phyloP scores from a whole-genome alignment of 164 flowering plant species.

The Piper betle region DNA sequence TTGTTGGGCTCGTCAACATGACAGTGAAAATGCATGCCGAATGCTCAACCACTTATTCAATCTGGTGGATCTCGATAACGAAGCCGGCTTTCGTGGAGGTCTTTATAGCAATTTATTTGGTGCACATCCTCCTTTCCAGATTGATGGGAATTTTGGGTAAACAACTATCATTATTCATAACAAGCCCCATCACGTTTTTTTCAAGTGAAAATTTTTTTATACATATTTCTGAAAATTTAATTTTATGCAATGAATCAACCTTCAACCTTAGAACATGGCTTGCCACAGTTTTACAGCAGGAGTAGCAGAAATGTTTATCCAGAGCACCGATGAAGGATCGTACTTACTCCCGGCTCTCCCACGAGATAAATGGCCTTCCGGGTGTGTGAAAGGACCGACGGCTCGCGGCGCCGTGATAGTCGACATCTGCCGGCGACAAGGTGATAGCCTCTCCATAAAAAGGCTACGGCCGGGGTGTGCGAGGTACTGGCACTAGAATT shows the following conservation, averaged over 20 bases:
- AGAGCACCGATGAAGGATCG: constrained; percentile 67
- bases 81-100: constrained; percentile 62
- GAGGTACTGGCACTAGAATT: too few species aligned
- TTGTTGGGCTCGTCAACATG: constrained; percentile 75
- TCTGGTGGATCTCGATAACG: constrained; percentile 69
- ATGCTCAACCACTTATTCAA: constrained; percentile 71
- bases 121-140: constrained; percentile 91
- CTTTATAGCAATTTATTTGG: constrained; percentile 85
- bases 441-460: too few species aligned
- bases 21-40: constrained; percentile 63
- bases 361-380: constrained; percentile 63
- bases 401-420: constrained; percentile 80
- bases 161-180: neutral
- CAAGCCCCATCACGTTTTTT: neutral
- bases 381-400: constrained; percentile 71
- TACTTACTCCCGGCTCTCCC: constrained; percentile 87
- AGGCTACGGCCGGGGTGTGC: too few species aligned
- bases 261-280: neutral
- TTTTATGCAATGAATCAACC: neutral
- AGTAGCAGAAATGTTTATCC: constrained; percentile 90
- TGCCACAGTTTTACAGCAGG: constrained; percentile 57
- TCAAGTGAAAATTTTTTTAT: too few species aligned
- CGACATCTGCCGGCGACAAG: constrained; percentile 67
- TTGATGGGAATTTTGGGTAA: constrained; percentile 87
- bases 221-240: too few species aligned